A percentile compares a stretch with the other conserved stretches of the same genome.
Evolutionary conservation across 164 flowering plant species (phyloP).

Genomic region (Vitis cinerea): DNA sequence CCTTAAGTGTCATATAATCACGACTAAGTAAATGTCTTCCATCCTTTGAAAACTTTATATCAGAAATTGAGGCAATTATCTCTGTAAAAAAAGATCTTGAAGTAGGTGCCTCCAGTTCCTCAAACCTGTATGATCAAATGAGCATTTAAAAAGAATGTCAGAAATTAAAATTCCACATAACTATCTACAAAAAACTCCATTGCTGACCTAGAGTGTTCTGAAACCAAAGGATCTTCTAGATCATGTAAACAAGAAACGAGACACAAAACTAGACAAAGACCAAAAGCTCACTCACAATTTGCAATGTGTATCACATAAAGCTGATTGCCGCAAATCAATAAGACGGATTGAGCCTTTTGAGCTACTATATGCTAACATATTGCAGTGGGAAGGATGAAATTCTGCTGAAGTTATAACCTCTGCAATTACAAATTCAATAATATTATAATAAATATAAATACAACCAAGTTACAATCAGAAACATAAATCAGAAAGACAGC

Average conservation of each 20-base stretch:
- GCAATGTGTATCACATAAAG: conserved; percentile 88
- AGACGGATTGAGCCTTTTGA: conserved; percentile 96
- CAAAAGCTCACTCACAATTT: conserved; percentile 65
- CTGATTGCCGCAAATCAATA: conserved; percentile 96
- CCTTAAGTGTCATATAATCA: conserved; percentile 98
- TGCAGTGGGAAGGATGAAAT: conserved; percentile 93
- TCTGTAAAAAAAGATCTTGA: conserved; percentile 94
- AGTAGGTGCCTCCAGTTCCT: conserved; percentile 88
- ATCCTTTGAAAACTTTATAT: conserved; percentile 83
- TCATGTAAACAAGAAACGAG: too few species aligned
- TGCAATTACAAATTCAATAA: conserved; percentile 32
- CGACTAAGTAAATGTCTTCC: conserved; percentile 92
- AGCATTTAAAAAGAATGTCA: too few species aligned
- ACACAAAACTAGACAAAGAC: neutral
- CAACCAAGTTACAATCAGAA: too few species aligned
- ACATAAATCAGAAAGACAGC: too few species aligned
- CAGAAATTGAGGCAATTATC: conserved; percentile 94
- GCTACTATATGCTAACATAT: conserved; percentile 90
- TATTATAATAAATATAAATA: too few species aligned
- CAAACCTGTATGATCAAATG: conserved; percentile 55
- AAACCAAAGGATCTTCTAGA: too few species aligned
- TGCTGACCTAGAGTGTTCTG: too few species aligned
- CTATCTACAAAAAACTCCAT: too few species aligned
- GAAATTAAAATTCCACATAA: too few species aligned
- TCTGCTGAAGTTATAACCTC: conserved; percentile 99